Conservation (phyloP, 805 yeast species). For the Lipomyces sp. region DNA sequence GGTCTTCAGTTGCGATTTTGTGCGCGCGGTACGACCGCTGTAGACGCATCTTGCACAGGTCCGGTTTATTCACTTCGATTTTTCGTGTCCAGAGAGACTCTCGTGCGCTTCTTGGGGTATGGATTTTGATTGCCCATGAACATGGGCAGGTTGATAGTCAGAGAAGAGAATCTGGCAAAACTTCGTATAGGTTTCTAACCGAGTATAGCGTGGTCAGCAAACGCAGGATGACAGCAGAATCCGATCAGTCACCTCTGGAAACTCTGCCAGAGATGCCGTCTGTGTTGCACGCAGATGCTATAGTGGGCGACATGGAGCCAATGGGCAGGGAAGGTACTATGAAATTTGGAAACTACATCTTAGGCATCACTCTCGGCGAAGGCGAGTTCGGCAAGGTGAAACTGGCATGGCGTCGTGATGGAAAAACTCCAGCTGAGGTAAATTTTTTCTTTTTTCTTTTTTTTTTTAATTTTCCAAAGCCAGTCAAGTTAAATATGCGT, state of each 20-base stretch:
- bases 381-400: conserved; percentile 99
- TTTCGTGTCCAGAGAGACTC: neutral
- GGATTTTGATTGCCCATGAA: neutral
- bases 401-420: conserved; percentile 91
- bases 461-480: neutral
- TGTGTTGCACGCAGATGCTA: conserved; percentile 12
- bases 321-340: conserved; percentile 28
- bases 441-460: neutral
- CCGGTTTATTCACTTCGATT: neutral
- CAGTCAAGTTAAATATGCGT: conserved; percentile 48
- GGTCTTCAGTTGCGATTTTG: neutral
- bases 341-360: conserved; percentile 83
- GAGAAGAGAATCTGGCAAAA: neutral
- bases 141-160: neutral
- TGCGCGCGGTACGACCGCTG: neutral
- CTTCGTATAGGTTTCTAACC: too few relatives aligned
- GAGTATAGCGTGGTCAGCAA: neutral
- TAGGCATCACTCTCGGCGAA: conserved; percentile 94
- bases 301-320: conserved; percentile 30
- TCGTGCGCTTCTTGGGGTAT: neutral
- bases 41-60: neutral
- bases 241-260: neutral
- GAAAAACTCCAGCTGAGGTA: conserved; percentile 53
- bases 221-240: neutral
- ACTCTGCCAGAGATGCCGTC: neutral